Conservation (phyloP, 768 basidiomycete genomes). For the Tulasnella sp. region DNA sequence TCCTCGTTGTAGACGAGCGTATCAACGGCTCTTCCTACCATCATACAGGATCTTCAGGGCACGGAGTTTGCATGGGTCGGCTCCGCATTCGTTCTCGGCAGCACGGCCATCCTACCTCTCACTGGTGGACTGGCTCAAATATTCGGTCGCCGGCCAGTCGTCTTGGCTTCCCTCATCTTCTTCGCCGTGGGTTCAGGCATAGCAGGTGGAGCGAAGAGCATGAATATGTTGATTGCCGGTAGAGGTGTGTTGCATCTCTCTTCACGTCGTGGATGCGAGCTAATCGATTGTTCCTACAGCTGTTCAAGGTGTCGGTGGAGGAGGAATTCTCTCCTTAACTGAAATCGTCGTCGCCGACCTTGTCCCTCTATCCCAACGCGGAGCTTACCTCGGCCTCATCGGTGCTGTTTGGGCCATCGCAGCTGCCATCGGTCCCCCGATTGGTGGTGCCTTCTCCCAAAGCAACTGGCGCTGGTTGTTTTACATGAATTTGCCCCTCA, state of each 20-base stretch:
- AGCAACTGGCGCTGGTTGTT: slow-evolving; percentile 35
- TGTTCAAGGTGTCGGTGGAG: slow-evolving; percentile 29
- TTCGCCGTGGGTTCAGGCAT: slow-evolving; percentile 33
- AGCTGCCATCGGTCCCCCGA: slow-evolving; percentile 25
- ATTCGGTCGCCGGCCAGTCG: slow-evolving; percentile 28
- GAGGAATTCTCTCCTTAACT: slow-evolving; percentile 29
- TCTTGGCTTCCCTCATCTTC: slow-evolving; percentile 22
- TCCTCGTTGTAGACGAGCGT: slow-evolving; percentile 1
- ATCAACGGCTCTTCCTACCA: slow-evolving; percentile 11
- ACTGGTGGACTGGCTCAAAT: slow-evolving; percentile 24
- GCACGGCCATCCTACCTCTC: slow-evolving; percentile 33
- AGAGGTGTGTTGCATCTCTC: slow-evolving; percentile 16
- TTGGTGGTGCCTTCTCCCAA: slow-evolving; percentile 26
- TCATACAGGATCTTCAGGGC: slow-evolving; percentile 7
- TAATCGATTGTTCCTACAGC: not conserved
- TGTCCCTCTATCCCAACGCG: slow-evolving; percentile 36
- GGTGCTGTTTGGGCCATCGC: slow-evolving; percentile 29
- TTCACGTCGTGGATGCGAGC: no score
- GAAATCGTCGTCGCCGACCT: slow-evolving; percentile 38
- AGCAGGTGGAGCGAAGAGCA: slow-evolving; percentile 29
- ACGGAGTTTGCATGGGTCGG: slow-evolving; percentile 18
- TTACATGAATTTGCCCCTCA: slow-evolving; percentile 19
- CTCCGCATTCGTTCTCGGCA: slow-evolving; percentile 24
- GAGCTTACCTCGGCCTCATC: slow-evolving; percentile 25
- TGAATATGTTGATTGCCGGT: slow-evolving; percentile 33